Evolutionary conservation across 768 basidiomycete genomes (phyloP), one percentile per base, ranked within the genome.

Genomic region (Cyathus striatus): DNA sequence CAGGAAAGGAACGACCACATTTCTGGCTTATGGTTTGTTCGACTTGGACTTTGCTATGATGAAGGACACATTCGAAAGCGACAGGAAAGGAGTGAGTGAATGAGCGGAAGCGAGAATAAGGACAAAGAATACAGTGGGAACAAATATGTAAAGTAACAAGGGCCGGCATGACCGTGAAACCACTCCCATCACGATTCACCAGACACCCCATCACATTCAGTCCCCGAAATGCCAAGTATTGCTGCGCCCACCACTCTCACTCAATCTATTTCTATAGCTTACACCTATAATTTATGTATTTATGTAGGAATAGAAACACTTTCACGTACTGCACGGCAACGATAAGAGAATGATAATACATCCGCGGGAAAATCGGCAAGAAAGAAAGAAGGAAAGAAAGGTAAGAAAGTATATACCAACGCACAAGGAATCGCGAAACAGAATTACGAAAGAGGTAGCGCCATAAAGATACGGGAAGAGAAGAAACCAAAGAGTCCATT

Each of bases 271-370:
- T n/a, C n/a, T n/a, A n/a, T n/a, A n/a, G n/a, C n/a, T n/a, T n/a
- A n/a, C n/a, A n/a, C n/a, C n/a, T n/a, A n/a, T n/a, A n/a, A n/a
- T n/a, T n/a, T n/a, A n/a, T n/a, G n/a, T n/a, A n/a, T n/a, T n/a
- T n/a, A n/a, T n/a, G n/a, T n/a, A n/a, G n/a, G 33, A 34, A 37
- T 16, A 44, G 36, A 23, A 32, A 13, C 30, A 20, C 18, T 14
- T 37, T 37, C 13, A 37, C 17, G 37, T 39, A 46, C 50, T 60
- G 61, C 53, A 57, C 45, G 51, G 41, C 49, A 35, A 17, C 16
- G 22, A 38, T n/a, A n/a, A 44, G 53, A 49, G 54, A 58, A 57
- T 64, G 57, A 61, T n/a, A n/a, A n/a, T 66, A 66, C 64, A 65
- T 62, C 62, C 60, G 52, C 49, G 43, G 48, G 46, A 53, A 36